phyloP scores from a whole-genome alignment of 108 stramenopile species.

The Nitzschia palea region DNA sequence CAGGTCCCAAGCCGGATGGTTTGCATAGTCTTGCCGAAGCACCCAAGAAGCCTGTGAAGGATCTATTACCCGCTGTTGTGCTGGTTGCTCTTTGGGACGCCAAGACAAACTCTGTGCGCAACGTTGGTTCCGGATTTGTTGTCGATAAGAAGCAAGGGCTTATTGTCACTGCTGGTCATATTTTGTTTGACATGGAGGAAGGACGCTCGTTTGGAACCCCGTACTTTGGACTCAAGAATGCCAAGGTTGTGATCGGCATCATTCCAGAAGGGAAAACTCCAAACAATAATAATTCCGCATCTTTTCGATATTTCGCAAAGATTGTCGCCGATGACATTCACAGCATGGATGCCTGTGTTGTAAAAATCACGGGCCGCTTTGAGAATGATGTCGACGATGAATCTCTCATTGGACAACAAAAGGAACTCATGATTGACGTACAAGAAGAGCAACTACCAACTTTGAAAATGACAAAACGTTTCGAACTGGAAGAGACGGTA shows the following conservation, averaged over 20 bases:
- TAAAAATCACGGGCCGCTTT: conserved; percentile 62
- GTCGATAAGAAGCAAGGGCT: conserved; percentile 73
- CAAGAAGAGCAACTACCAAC: conserved; percentile 48
- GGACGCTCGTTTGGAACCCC: conserved; percentile 47
- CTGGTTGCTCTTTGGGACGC: conserved; percentile 74
- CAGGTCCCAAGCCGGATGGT: not conserved
- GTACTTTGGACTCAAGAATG: conserved; percentile 42
- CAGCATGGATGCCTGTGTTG: conserved; percentile 74
- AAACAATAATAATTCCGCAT: conserved; percentile 35
- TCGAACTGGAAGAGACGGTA: conserved; percentile 69
- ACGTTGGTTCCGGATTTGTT: conserved; percentile 75
- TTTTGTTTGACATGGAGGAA: conserved; percentile 55
- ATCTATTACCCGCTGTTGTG: conserved; percentile 61
- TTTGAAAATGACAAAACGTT: conserved; percentile 52
- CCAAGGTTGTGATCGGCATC: conserved; percentile 74
- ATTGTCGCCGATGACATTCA: conserved; percentile 66
- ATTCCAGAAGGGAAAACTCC: conserved; percentile 35
- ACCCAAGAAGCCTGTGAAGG: conserved; percentile 51
- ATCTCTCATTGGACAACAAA: conserved; percentile 46
- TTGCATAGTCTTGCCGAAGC: conserved; percentile 1
- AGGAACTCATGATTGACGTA: conserved; percentile 48
- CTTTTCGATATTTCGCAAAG: conserved; percentile 74
- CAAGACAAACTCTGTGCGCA: conserved; percentile 32
- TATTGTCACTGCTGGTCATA: conserved; percentile 77
- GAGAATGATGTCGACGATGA: conserved; percentile 54